These are phyloP conservation scores for Leonotis leonurus DNA, from an alignment of 257 asterid genomes.

Conservation along the genomic window DNA sequence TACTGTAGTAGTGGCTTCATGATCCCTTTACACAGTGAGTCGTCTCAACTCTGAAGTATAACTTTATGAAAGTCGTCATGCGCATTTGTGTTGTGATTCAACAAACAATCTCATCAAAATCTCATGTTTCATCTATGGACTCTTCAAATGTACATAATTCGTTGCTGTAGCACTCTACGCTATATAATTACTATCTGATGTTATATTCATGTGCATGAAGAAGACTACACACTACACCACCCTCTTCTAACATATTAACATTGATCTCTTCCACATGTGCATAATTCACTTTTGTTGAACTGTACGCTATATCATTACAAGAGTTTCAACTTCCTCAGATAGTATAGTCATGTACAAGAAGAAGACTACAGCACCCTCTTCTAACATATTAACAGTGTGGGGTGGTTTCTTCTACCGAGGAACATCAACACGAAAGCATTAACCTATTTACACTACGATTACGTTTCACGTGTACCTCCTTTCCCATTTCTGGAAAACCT, in stretches of 20 bases:
- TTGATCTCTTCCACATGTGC: constrained; percentile 8
- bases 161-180: background rate
- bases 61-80: too few relatives aligned
- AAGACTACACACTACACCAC: background rate
- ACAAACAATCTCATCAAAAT: background rate
- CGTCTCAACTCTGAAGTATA: too few relatives aligned
- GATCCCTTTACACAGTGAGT: too few relatives aligned
- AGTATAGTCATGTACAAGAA: background rate
- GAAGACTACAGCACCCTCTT: constrained; percentile 8
- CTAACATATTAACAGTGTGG: constrained; percentile 27
- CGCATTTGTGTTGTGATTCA: too few relatives aligned
- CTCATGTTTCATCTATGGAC: background rate
- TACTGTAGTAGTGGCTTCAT: too few relatives aligned
- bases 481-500: background rate
- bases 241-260: constrained; percentile 27
- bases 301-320: background rate
- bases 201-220: constrained; percentile 2
- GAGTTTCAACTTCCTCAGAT: background rate
- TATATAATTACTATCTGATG: background rate
- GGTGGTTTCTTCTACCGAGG: constrained; percentile 16
- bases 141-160: constrained; percentile 7
- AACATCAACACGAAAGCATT: background rate
- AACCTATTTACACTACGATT: constrained; percentile 16
- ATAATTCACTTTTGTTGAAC: background rate
- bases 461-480: background rate